A percentile compares a stretch with the other conserved stretches of the same genome.
phyloP scores from a whole-genome alignment of 1,284 basidiomycete species.

The Cutaneotrichosporon sp. region DNA sequence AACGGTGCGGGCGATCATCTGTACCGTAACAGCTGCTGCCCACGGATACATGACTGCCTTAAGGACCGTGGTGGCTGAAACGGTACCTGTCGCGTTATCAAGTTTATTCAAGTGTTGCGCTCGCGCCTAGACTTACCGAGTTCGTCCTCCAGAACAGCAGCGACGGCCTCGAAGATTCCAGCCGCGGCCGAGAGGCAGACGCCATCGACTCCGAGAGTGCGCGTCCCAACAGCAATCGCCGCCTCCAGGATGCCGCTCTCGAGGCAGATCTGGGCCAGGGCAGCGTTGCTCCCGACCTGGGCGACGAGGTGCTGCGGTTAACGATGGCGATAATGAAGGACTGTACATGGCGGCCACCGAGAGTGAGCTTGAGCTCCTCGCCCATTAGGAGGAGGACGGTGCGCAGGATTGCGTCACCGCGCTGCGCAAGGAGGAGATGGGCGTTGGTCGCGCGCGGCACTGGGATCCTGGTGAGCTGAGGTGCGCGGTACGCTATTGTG shows the following conservation, averaged over 20 bases:
- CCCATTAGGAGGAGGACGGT: neutral
- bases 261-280: neutral
- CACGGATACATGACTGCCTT: too few relatives aligned
- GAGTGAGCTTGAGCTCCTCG: neutral
- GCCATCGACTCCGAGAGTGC: neutral
- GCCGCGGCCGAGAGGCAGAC: neutral
- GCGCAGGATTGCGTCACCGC: neutral
- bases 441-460: neutral
- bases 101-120: too few relatives aligned
- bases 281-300: neutral
- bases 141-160: neutral
- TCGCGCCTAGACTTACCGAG: neutral
- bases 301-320: neutral
- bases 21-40: too few relatives aligned
- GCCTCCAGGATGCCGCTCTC: neutral
- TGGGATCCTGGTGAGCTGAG: neutral
- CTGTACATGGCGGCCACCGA: neutral
- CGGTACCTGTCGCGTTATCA: too few relatives aligned
- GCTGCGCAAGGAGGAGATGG: neutral
- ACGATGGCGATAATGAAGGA: neutral
- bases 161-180: neutral
- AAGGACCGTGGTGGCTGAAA: too few relatives aligned
- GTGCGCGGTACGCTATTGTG: neutral
- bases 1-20: too few relatives aligned
- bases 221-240: neutral